Evolutionary conservation across 768 basidiomycete species (phyloP), one percentile per base, ranked within the genome.

Genomic region (Boletus rubropictus): DNA sequence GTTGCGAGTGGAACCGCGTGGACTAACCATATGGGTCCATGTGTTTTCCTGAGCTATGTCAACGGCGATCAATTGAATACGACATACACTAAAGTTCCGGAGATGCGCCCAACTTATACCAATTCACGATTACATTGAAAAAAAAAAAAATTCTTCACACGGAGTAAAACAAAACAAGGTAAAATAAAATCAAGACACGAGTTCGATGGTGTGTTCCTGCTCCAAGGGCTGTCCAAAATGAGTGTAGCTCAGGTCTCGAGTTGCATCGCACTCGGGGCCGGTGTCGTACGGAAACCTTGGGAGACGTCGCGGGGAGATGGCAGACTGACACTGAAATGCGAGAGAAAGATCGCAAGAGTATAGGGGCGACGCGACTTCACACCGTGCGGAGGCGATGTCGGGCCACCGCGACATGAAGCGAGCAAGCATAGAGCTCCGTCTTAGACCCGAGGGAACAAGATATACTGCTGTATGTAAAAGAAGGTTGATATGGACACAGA

Each of bases 1-100:
- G 46, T 49, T 52, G 52, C 44, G 43, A 51, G 42, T 59, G 57
- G 50, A 55, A 55, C 57, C 60, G 58, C 58, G 54, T 60, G 60
- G 52, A 53, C 59, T 63, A 39, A 50, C 66, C 62, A 62, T 68
- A 66, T 60, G 39, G 44, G 52, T 55, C 38, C 54, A 55, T 63
- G 53, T 64, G 51, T 62, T 50, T 60, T 60, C 55, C 57, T 57
- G 51, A 52, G 57, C 59, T 43, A 51, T 57, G 60, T 62, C 52
- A 54, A 64, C 64, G 64, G 64, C 60, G 62, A 66, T 66, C 66
- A 68, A 65, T 48, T 50, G 51, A 60, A 59, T 64, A 57, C 63
- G 63, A 67, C 61, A 57, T 67, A 42, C 40, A 43, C 46, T 40
- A 52, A 53, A 55, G 58, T 58, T 64, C 64, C 60, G 49, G 44